Evolutionary conservation across 2,329 filamentous ascomycete genomes (phyloP), one percentile per base, ranked within the genome.

Genomic region (Bipolaris sorokiniana): DNA sequence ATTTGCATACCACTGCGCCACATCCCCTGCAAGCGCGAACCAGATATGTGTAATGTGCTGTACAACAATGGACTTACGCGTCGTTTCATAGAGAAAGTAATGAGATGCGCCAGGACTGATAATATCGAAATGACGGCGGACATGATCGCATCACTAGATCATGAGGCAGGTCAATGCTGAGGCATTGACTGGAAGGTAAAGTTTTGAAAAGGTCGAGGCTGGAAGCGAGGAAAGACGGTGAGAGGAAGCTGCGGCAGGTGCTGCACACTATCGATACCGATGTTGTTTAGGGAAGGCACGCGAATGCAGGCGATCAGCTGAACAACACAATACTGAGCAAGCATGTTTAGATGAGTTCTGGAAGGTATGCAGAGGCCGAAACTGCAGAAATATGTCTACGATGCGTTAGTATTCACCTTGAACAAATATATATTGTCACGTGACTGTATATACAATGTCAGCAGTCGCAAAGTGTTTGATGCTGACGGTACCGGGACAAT

Each of bases 171-270:
- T 26, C 26, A 15, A 23, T 36, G 31, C 15, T 22, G 36, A 51
- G 37, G n/a, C 28, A 18, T 37, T 28, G 23, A 15, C 42, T n/a
- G 37, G 11, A 26, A 22, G 51, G 47, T 31, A 22, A 41, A 48
- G 16, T 36, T 23, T 15, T 42, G n/a, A 46, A 20, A 47, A 36
- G 49, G 38, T 53, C 37, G 22, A 42, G 15, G 42, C 34, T 45
- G 31, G 48, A 38, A 53, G 49, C 54, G 48, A 53, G 15, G 49
- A 56, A 56, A 56, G 54, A 56, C 49, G 49, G 54, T 48, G 54
- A 57, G 38, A 48, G 26, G 22, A 28, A 28, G 20, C 16, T 44
- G 54, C 31, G 45, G 50, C 23, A 22, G 36, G 16, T 52, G 54
- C 23, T 52, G 54, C 40, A 40, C 28, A 47, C 49, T 26, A 34